Conservation (phyloP, 345 rosid genomes). For the Brassica incana region DNA sequence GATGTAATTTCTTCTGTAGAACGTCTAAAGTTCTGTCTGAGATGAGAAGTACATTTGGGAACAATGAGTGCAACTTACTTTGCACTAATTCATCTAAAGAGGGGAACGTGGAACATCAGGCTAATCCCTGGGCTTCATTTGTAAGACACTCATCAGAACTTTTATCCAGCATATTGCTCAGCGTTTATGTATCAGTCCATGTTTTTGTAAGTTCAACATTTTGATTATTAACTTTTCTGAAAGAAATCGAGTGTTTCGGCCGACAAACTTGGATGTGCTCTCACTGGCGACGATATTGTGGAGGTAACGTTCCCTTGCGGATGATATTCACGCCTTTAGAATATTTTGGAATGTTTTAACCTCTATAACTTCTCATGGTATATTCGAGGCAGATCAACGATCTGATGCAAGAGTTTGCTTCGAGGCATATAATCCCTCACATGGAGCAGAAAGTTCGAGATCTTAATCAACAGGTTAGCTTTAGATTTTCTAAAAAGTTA, state of each 20-base stretch:
- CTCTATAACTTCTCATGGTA: constrained; percentile 30
- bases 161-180: background rate
- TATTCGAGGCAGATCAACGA: constrained; percentile 69
- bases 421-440: constrained; percentile 86
- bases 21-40: constrained; percentile 74
- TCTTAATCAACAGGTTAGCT: constrained; percentile 80
- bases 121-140: constrained; percentile 66
- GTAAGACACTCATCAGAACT: constrained; percentile 50
- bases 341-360: constrained; percentile 31
- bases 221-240: constrained; percentile 36
- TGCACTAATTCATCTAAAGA: constrained; percentile 90
- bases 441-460: constrained; percentile 95
- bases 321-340: constrained; percentile 17
- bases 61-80: constrained; percentile 71
- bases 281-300: constrained; percentile 66
- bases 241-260: constrained; percentile 65
- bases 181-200: constrained; percentile 12
- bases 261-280: constrained; percentile 66
- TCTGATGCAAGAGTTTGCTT: constrained; percentile 84
- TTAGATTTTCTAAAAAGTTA: constrained; percentile 11
- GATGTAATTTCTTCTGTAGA: constrained; percentile 53
- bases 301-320: constrained; percentile 53
- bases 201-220: constrained; percentile 24
- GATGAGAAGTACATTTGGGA: constrained; percentile 87
- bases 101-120: constrained; percentile 57